A percentile compares a stretch with the other conserved stretches of the same genome.
Evolutionary conservation across 768 basidiomycete species (phyloP).

Genomic region (Chalciporus sphaerocephalus): DNA sequence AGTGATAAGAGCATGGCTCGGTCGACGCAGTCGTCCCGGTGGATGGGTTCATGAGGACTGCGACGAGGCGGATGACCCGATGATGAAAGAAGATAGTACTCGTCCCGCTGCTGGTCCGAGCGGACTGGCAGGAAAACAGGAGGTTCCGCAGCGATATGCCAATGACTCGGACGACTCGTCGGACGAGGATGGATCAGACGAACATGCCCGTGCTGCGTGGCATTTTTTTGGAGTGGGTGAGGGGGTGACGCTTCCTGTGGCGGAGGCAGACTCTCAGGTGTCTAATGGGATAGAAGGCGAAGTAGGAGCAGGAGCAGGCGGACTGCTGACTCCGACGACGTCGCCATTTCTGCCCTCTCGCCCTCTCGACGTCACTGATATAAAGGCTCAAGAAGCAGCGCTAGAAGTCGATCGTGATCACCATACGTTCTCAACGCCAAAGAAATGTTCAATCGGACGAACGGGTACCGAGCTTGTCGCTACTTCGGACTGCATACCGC

Average conservation of each 20-base stretch:
- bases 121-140: not conserved
- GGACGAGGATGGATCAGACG: slow-evolving; percentile 41
- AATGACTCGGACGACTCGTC: slow-evolving; percentile 43
- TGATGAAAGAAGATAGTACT: not conserved
- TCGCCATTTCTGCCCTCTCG: slow-evolving; percentile 13
- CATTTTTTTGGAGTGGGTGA: slow-evolving; percentile 45
- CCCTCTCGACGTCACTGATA: not conserved
- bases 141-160: not conserved
- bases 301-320: not conserved
- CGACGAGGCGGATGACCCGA: slow-evolving; percentile 8
- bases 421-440: not conserved
- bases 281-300: not conserved
- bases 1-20: slow-evolving; percentile 43
- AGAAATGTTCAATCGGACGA: not conserved
- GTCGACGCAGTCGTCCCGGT: slow-evolving; percentile 30
- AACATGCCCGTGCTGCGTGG: slow-evolving; percentile 55
- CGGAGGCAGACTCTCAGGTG: slow-evolving; percentile 2
- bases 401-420: not conserved
- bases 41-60: slow-evolving; percentile 9
- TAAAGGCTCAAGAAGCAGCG: slow-evolving; percentile 5
- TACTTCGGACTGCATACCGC: not conserved
- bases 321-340: slow-evolving; percentile 25
- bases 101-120: not conserved
- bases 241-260: slow-evolving; percentile 14
- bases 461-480: slow-evolving; percentile 4